phyloP scores from a whole-genome alignment of 345 rosid genomes.

The Erucastrum elatum region DNA sequence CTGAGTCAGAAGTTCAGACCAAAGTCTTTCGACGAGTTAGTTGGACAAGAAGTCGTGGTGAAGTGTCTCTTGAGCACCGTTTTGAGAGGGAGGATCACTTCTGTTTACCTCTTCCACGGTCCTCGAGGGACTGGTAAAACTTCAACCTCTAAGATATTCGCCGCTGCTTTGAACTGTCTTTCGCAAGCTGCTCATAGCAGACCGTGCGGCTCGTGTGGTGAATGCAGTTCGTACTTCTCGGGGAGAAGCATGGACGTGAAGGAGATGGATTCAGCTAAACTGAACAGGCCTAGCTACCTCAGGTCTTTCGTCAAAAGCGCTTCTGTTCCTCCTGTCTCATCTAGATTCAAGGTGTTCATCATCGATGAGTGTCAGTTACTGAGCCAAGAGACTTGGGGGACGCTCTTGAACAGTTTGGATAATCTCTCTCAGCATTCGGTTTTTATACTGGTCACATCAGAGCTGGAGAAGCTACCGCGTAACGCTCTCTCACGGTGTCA shows the following conservation, averaged over 20 bases:
- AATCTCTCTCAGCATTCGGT: constrained; percentile 66
- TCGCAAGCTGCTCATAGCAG: constrained; percentile 60
- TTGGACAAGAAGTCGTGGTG: constrained; percentile 85
- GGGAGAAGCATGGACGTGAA: constrained; percentile 51
- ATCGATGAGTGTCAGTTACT: constrained; percentile 89
- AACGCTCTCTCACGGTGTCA: constrained; percentile 76
- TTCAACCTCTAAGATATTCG: constrained; percentile 81
- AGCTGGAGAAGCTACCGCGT: constrained; percentile 78
- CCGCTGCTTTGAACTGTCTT: constrained; percentile 89
- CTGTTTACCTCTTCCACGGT: constrained; percentile 84
- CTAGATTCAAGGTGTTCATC: constrained; percentile 75
- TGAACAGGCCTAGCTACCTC: constrained; percentile 55
- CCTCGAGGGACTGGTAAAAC: constrained; percentile 97
- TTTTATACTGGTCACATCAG: constrained; percentile 76
- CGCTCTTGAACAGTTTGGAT: constrained; percentile 64
- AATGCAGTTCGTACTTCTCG: constrained; percentile 57
- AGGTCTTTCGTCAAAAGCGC: constrained; percentile 74
- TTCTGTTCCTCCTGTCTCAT: constrained; percentile 60
- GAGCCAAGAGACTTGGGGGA: constrained; percentile 75
- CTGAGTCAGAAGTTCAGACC: constrained; percentile 80
- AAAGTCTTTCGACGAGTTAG: constrained; percentile 72
- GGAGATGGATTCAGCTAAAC: constrained; percentile 74
- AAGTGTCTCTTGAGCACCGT: constrained; percentile 81
- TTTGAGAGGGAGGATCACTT: constrained; percentile 69
- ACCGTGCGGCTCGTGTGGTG: constrained; percentile 88